These are phyloP conservation scores for Suillus bovinus DNA, from an alignment of 768 basidiomycete species.

Conservation along the genomic window DNA sequence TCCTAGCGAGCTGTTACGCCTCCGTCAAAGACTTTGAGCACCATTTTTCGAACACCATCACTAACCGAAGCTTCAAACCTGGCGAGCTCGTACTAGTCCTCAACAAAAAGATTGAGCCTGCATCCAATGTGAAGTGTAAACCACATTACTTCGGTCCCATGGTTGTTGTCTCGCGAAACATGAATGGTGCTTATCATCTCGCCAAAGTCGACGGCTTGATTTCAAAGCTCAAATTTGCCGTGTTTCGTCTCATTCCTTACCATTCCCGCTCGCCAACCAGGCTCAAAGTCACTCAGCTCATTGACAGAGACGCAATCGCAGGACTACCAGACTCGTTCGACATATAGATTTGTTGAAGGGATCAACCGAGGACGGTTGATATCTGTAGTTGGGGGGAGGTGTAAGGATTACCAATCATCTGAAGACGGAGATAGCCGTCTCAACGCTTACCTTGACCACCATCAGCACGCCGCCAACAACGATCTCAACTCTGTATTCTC, in stretches of 20 bases:
- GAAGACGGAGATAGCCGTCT: too few species aligned
- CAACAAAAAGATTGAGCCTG: constrained; percentile 7
- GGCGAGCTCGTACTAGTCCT: constrained; percentile 16
- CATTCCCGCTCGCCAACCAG: neutral
- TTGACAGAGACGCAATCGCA: neutral
- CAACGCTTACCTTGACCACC: too few species aligned
- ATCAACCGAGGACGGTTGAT: too few species aligned
- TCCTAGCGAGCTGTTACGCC: neutral
- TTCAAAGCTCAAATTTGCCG: neutral
- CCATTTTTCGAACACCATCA: constrained; percentile 17
- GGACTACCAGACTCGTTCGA: neutral
- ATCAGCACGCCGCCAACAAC: too few species aligned
- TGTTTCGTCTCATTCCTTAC: neutral
- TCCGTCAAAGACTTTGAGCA: constrained; percentile 14
- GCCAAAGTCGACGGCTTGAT: neutral
- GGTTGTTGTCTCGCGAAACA: neutral
- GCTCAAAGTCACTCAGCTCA: constrained; percentile 1
- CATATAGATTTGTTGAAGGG: too few species aligned
- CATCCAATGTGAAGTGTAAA: constrained; percentile 12
- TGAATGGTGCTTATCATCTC: neutral
- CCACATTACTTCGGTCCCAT: neutral
- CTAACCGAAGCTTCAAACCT: constrained; percentile 25
- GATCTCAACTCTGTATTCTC: too few species aligned
- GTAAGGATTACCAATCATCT: too few species aligned
- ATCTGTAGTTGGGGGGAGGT: too few species aligned